Conservation (phyloP, 2,329 filamentous ascomycete species). For the Colletotrichum euphorbiae region DNA sequence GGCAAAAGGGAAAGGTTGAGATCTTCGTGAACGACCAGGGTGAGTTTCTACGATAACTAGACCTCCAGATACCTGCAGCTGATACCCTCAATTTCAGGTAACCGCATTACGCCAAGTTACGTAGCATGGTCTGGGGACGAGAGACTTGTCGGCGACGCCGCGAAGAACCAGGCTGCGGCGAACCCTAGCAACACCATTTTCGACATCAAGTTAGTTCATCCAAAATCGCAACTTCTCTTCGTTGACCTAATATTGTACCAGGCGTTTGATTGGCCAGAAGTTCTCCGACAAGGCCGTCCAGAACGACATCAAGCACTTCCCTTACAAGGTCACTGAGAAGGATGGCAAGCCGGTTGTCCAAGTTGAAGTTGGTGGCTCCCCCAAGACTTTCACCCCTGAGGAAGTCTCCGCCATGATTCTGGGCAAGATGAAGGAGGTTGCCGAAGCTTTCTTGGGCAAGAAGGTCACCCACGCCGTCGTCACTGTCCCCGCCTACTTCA, state of each 20-base stretch:
- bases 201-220: slow-evolving; percentile 79
- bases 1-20: slow-evolving; percentile 94
- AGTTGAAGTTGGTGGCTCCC: slow-evolving; percentile 73
- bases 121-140: slow-evolving; percentile 98
- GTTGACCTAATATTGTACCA: slow-evolving; percentile 47
- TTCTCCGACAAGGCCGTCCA: slow-evolving; percentile 88
- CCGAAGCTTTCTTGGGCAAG: slow-evolving; percentile 83
- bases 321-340: slow-evolving; percentile 92
- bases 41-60: slow-evolving; percentile 34
- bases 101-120: slow-evolving; percentile 95
- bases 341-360: slow-evolving; percentile 89
- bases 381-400: slow-evolving; percentile 83
- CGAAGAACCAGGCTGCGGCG: slow-evolving; percentile 91
- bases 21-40: slow-evolving; percentile 94
- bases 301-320: slow-evolving; percentile 97
- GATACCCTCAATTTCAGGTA: slow-evolving; percentile 61
- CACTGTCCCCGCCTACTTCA: slow-evolving; percentile 97
- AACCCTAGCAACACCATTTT: slow-evolving; percentile 83
- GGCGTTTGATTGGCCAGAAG: slow-evolving; percentile 88
- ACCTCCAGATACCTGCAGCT: too few relatives aligned
- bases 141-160: slow-evolving; percentile 95
- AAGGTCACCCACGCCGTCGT: slow-evolving; percentile 90
- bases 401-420: slow-evolving; percentile 85
- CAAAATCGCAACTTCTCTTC: too few relatives aligned
- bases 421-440: slow-evolving; percentile 87